phyloP scores from a whole-genome alignment of 2,329 filamentous ascomycete genomes.

The Cyclaneusma minus region DNA sequence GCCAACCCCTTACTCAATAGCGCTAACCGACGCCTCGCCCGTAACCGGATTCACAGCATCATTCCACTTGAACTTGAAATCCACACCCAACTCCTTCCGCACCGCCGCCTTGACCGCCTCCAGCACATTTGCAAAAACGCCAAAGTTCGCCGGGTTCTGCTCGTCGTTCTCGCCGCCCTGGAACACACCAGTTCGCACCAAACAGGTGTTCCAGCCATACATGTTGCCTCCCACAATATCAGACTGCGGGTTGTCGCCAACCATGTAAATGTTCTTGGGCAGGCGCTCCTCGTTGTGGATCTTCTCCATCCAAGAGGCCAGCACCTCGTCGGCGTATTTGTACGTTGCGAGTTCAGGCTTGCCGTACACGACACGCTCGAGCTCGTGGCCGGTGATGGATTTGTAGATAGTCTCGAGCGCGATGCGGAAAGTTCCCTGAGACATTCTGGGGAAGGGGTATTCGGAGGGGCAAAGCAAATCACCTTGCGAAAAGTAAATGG shows the following conservation, averaged over 20 bases:
- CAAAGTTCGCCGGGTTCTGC: slow-evolving; percentile 63
- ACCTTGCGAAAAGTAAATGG: slow-evolving; percentile 59
- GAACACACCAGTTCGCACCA: slow-evolving; percentile 66
- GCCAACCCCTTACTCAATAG: slow-evolving; percentile 34
- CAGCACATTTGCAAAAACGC: slow-evolving; percentile 58
- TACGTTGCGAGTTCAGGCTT: slow-evolving; percentile 65
- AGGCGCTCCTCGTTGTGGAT: slow-evolving; percentile 58
- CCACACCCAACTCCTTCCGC: slow-evolving; percentile 53
- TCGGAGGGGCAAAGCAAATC: slow-evolving; percentile 49
- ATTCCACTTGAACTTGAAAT: slow-evolving; percentile 61
- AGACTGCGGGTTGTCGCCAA: slow-evolving; percentile 59
- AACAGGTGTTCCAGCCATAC: slow-evolving; percentile 70
- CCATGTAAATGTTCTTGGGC: slow-evolving; percentile 60
- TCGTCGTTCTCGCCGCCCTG: slow-evolving; percentile 62
- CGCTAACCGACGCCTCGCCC: slow-evolving; percentile 33
- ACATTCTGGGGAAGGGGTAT: slow-evolving; percentile 53
- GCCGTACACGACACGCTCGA: slow-evolving; percentile 63
- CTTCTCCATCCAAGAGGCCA: slow-evolving; percentile 59
- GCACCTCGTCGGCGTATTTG: slow-evolving; percentile 62
- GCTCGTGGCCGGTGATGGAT: slow-evolving; percentile 50
- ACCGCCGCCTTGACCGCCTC: slow-evolving; percentile 55
- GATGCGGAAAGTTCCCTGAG: slow-evolving; percentile 62
- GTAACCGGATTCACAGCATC: slow-evolving; percentile 55
- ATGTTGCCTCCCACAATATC: slow-evolving; percentile 66
- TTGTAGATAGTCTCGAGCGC: slow-evolving; percentile 61